Evolutionary conservation across 1,284 basidiomycete species (phyloP).

Genomic region (Mycena citricolor): DNA sequence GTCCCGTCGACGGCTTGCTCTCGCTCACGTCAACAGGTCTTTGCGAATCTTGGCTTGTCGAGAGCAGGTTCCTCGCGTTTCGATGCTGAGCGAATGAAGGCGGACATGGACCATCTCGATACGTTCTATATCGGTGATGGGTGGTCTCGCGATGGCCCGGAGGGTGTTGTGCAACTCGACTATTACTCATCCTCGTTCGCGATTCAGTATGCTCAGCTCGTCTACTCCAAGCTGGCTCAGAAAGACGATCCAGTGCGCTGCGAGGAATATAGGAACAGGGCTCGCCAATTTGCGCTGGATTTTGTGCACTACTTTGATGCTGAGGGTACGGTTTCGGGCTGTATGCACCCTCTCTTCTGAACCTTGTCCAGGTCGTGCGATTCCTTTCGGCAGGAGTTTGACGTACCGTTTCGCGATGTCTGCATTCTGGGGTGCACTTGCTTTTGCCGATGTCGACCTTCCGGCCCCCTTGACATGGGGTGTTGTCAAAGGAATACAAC

Average conservation of each 20-base stretch:
- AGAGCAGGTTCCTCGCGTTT: slow-evolving; percentile 60
- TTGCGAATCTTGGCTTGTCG: slow-evolving; percentile 72
- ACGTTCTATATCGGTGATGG: slow-evolving; percentile 77
- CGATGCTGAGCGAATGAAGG: slow-evolving; percentile 62
- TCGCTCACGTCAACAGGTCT: slow-evolving; percentile 44
- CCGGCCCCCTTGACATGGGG: slow-evolving; percentile 75
- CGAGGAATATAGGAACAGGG: slow-evolving; percentile 63
- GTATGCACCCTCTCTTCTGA: slow-evolving; percentile 1
- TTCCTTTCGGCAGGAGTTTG: slow-evolving; percentile 76
- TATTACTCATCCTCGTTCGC: slow-evolving; percentile 82
- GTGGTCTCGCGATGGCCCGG: slow-evolving; percentile 77
- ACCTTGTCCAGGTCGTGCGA: slow-evolving; percentile 56
- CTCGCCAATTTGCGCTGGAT: slow-evolving; percentile 62
- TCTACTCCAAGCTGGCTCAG: slow-evolving; percentile 67
- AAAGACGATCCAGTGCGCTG: slow-evolving; percentile 64
- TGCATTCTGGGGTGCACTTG: slow-evolving; percentile 73
- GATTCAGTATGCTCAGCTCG: slow-evolving; percentile 73
- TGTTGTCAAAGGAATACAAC: slow-evolving; percentile 68
- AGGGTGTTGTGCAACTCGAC: slow-evolving; percentile 76
- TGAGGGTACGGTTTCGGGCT: slow-evolving; percentile 46
- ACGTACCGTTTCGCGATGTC: slow-evolving; percentile 80
- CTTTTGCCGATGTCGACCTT: slow-evolving; percentile 67
- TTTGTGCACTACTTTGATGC: slow-evolving; percentile 77
- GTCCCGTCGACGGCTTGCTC: background rate
- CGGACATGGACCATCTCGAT: slow-evolving; percentile 75